Base-by-base conservation (phyloP, 345 rosid species). In the Carallia pectinifolia region DNA sequence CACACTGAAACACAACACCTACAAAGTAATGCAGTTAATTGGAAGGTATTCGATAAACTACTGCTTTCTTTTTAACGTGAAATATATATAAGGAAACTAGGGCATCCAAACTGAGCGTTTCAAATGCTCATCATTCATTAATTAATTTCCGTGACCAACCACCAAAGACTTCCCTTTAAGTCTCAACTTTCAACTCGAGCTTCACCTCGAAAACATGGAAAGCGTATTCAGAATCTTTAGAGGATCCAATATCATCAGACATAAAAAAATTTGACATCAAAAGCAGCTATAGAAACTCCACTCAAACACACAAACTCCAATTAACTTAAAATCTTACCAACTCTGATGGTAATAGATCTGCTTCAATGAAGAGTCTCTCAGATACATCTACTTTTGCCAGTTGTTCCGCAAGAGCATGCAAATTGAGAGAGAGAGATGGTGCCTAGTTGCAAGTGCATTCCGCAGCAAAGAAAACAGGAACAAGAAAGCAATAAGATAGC, bases 321-420 rank as follows among this genome's bases (percentile, higher is more conserved):
- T 53, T 2, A 48, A 37, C 62, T 53, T 50, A 4, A 52, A 58
- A 39, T 62, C 81, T 53, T 85, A 94, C 97, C 93, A 70, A 69
- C 53, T 88, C 89, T 29, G 85, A 63, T 3, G 91, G 86, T 52
- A 94, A 79, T 58, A 91, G 77, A 78, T 94, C 92, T 48, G 85
- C 76, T 63, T 90, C 96, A 56, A 94, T 83, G 82, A 83, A 91
- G 50, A 91, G 93, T 75, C 90, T 79, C 72, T 83, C 66, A 4
- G 89, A 84, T 72, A 89, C 65, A 39, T 90, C 89, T 48, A 87
- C 88, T 67, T 84, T 86, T 53, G 77, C 90, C 4, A 94, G 79
- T 67, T 84, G 85, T 65, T 88, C 85, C 0, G 86, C 90, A 52
- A 91, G 86, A 66, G 87, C 84, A 66, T 81, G 79, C 76, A 91